phyloP scores from a whole-genome alignment of 2,329 filamentous ascomycete genomes.

The Xylaria polymorpha region DNA sequence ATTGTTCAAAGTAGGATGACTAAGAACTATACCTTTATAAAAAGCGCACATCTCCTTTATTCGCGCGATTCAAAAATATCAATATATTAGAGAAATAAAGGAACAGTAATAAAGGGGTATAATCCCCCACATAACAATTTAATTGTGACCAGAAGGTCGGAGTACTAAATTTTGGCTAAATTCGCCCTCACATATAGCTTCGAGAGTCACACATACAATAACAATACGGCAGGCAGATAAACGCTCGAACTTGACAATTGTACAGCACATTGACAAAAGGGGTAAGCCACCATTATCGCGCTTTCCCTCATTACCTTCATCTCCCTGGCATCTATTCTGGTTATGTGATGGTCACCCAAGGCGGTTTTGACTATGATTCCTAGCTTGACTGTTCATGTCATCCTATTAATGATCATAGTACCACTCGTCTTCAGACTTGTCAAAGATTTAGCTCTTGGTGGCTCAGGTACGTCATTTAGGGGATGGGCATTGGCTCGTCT shows the following conservation, averaged over 20 bases:
- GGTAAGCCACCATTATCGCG: background rate
- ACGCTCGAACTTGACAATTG: background rate
- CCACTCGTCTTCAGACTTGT: background rate
- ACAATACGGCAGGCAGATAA: background rate
- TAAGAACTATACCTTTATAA: too few relatives aligned
- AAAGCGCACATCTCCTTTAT: too few relatives aligned
- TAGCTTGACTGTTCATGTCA: background rate
- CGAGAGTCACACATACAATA: background rate
- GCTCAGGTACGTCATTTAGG: too few relatives aligned
- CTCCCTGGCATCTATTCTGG: background rate
- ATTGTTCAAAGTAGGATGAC: too few relatives aligned
- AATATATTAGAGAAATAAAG: too few relatives aligned
- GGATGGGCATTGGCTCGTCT: too few relatives aligned
- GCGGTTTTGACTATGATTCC: background rate
- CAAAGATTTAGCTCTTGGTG: too few relatives aligned
- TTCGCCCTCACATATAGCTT: background rate
- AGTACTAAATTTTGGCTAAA: background rate
- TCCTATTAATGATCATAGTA: background rate
- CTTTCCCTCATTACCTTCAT: background rate
- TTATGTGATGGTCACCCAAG: background rate
- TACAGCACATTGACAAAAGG: background rate
- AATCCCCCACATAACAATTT: too few relatives aligned
- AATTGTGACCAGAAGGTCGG: too few relatives aligned
- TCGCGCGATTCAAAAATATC: too few relatives aligned
- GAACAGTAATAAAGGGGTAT: too few relatives aligned